Conservation (phyloP, 2,329 filamentous ascomycete genomes). For the Trichoderma sp. region DNA sequence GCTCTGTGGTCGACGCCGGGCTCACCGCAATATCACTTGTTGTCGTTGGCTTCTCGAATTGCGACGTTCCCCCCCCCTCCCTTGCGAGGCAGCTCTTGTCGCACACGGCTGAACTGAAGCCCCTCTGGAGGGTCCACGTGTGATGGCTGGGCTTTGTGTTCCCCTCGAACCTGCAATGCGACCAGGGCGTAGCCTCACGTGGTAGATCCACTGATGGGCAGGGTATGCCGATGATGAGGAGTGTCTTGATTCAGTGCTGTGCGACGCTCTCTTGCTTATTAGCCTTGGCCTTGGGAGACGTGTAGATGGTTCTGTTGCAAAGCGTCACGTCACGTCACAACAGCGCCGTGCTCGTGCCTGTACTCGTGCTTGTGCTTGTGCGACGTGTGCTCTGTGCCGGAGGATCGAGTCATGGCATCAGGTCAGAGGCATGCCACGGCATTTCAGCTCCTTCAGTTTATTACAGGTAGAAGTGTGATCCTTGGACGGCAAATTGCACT, state of each 20-base stretch:
- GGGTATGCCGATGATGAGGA: conserved; percentile 18
- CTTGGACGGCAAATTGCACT: neutral
- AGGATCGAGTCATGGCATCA: conserved; percentile 1
- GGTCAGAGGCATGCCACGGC: neutral
- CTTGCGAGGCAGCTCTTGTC: neutral
- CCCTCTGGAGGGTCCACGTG: conserved; percentile 23
- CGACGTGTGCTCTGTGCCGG: neutral
- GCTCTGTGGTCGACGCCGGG: neutral
- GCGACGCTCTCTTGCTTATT: conserved; percentile 5
- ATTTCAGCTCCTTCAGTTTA: conserved; percentile 7
- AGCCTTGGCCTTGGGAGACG: neutral
- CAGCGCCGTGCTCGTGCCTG: neutral
- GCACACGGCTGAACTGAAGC: conserved; percentile 9
- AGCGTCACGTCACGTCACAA: neutral
- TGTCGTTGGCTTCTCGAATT: conserved; percentile 2
- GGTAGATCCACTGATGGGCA: conserved; percentile 24
- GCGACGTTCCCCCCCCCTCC: conserved; percentile 16
- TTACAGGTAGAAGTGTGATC: neutral
- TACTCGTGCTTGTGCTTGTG: neutral
- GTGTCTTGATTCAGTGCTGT: neutral
- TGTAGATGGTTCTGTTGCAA: neutral
- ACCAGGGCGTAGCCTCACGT: conserved; percentile 23
- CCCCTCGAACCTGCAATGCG: conserved; percentile 19
- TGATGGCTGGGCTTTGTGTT: conserved; percentile 21
- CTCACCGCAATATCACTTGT: conserved; percentile 19